A percentile compares a stretch with the other conserved stretches of the same genome.
These are phyloP conservation scores for Eucalyptus polyanthemos DNA, from an alignment of 345 rosid genomes.

Conservation along the genomic window DNA sequence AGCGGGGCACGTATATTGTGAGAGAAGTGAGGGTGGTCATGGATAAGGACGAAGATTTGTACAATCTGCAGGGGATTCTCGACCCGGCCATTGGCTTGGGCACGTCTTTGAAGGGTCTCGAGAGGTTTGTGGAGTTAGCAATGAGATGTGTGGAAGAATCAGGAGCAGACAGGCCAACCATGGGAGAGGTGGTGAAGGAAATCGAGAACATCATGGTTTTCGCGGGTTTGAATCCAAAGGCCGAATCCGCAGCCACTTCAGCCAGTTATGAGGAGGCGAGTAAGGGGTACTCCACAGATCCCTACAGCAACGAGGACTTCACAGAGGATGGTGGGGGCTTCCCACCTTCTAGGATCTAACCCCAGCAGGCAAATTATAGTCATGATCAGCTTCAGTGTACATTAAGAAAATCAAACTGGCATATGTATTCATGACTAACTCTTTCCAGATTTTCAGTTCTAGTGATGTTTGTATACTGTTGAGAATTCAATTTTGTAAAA, in stretches of 20 bases:
- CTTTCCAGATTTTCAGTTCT: background rate
- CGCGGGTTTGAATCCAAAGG: constrained; percentile 47
- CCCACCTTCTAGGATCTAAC: constrained; percentile 26
- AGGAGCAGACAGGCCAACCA: constrained; percentile 52
- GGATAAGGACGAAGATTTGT: constrained; percentile 40
- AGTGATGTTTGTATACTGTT: background rate
- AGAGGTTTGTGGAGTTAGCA: constrained; percentile 50
- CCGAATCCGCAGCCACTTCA: constrained; percentile 38
- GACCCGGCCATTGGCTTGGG: constrained; percentile 45
- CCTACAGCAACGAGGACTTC: constrained; percentile 22
- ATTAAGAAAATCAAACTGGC: background rate
- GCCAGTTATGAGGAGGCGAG: constrained; percentile 22
- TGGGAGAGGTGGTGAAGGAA: constrained; percentile 71
- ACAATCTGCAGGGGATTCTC: constrained; percentile 50
- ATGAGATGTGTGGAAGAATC: constrained; percentile 52
- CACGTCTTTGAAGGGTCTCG: constrained; percentile 40
- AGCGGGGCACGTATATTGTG: constrained; percentile 73
- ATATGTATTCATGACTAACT: background rate
- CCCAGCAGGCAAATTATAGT: constrained; percentile 10
- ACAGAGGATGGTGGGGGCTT: constrained; percentile 24
- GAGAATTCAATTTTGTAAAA: background rate
- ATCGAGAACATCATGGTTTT: constrained; percentile 56
- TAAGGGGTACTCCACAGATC: constrained; percentile 16
- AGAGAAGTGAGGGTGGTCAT: constrained; percentile 52
- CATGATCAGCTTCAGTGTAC: background rate